phyloP scores from a whole-genome alignment of 805 yeast genomes.

The Candida argentea region DNA sequence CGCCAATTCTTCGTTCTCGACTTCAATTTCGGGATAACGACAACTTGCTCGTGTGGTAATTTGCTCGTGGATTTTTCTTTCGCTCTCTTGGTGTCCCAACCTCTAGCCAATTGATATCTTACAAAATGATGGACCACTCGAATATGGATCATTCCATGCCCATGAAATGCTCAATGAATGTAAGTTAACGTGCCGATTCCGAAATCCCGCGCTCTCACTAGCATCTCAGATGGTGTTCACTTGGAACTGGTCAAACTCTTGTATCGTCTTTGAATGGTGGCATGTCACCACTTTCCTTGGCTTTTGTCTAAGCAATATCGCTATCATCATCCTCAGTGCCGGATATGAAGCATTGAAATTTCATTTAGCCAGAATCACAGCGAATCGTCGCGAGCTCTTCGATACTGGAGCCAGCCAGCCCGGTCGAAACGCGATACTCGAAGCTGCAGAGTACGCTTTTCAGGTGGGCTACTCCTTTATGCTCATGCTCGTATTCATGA shows the following conservation, averaged over 20 bases:
- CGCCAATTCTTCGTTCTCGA: too few species aligned
- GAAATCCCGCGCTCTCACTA: slow-evolving; percentile 1
- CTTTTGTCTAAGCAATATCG: slow-evolving; percentile 41
- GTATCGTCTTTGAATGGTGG: slow-evolving; percentile 76
- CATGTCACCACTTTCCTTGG: slow-evolving; percentile 47
- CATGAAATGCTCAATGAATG: slow-evolving; percentile 43
- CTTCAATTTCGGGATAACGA: too few species aligned
- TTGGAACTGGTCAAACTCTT: slow-evolving; percentile 65
- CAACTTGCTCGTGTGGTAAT: too few species aligned
- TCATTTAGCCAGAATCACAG: slow-evolving; percentile 21
- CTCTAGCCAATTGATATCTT: too few species aligned
- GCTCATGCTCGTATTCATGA: slow-evolving; percentile 78
- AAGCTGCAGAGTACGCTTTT: slow-evolving; percentile 43
- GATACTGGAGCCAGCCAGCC: slow-evolving; percentile 5
- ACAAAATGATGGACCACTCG: too few species aligned
- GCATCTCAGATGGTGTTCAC: slow-evolving; percentile 58
- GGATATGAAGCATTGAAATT: slow-evolving; percentile 51
- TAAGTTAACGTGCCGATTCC: slow-evolving; percentile 10
- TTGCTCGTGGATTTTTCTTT: too few species aligned
- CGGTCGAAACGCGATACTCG: slow-evolving; percentile 7
- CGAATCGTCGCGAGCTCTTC: slow-evolving; percentile 4
- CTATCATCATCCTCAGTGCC: slow-evolving; percentile 38
- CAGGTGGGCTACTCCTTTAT: slow-evolving; percentile 64
- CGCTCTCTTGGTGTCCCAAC: too few species aligned
- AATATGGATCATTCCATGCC: slow-evolving; percentile 12